Percentiles rank a stretch among this genome's conserved stretches.
These are phyloP conservation scores for Zoysia japonica DNA, from an alignment of 176 grass and related monocot genomes.

Conservation along the genomic window DNA sequence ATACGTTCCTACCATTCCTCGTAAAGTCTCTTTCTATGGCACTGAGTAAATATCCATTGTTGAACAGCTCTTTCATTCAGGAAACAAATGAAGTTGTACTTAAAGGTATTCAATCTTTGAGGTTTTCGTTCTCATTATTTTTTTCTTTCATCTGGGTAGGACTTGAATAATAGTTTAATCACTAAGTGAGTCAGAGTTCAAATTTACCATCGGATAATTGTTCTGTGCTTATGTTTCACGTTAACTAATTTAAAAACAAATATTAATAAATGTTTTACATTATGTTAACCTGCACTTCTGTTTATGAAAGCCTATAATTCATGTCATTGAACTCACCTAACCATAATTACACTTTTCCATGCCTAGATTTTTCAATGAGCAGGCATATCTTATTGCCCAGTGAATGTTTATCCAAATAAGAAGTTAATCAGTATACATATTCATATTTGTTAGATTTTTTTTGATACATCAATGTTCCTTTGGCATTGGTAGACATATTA, in stretches of 20 bases:
- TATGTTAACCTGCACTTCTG: not conserved
- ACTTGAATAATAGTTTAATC: too few relatives aligned
- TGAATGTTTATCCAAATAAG: not conserved
- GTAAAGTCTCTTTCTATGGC: slow-evolving; percentile 90
- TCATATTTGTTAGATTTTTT: not conserved
- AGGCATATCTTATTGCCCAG: slow-evolving; percentile 1
- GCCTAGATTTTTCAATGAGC: not conserved
- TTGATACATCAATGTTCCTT: not conserved
- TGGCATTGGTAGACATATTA: not conserved
- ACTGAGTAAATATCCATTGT: slow-evolving; percentile 76
- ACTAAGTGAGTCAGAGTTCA: not conserved
- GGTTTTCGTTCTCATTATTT: not conserved
- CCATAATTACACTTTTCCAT: not conserved
- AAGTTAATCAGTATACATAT: not conserved
- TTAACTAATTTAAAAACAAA: not conserved
- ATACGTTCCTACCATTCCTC: slow-evolving; percentile 92
- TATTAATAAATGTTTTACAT: not conserved
- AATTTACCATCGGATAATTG: not conserved
- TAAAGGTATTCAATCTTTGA: slow-evolving; percentile 64
- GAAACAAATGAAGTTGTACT: slow-evolving; percentile 74
- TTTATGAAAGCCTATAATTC: not conserved
- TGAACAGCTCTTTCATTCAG: slow-evolving; percentile 87
- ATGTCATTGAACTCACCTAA: slow-evolving; percentile 12
- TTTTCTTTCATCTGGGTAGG: not conserved
- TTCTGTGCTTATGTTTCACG: not conserved